Base-by-base conservation (phyloP, 805 yeast species). In the Saccharomycopsis babjevae region DNA sequence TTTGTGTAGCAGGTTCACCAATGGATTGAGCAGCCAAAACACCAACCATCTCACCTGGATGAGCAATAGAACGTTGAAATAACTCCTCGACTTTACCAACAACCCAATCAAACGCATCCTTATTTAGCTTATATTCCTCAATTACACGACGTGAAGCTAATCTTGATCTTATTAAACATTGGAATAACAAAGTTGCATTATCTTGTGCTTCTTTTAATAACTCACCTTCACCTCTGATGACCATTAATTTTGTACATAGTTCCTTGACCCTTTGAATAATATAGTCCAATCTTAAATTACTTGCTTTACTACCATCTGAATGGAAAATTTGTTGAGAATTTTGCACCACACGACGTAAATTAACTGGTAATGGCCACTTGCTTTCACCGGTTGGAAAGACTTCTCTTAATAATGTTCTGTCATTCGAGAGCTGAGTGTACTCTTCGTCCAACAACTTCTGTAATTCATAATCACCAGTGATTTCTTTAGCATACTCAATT, bases 1-100 rank as follows among this genome's bases (percentile, higher is more conserved):
- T 92, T 75, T 92, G 97, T 38, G 97, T 92, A 50, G 97, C 97
- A 58, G 97, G 97, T 73, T 92, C 97, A 78, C 97, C 97, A 76
- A 92, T 92, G 42, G 97, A 90, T 77, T 92, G 97, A 1, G 97
- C 97, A 59, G 97, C 97, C 70, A 92, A 82, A 58, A 92, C 96
- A 79, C 97, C 97, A 62, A 92, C 97, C 97, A 92, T 92, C 73
- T 92, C 97, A 80, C 97, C 97, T 3, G 98, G 97, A 65, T 92
- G 93, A 54, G 91, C 97, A 72, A 89, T 79, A 8, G 97, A 84
- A 73, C 86, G 88, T 66, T 90, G 90, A 77, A 93, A 94, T 73
- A 92, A 97, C 38, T 94, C 83, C 71, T 92, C 97, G 66, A 94
- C 83, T 71, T 93, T 96, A 71, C 97, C 97, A 63, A 91, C 67